A percentile compares a stretch with the other conserved stretches of the same genome.
These are phyloP conservation scores for Suillus ampliporus DNA, from an alignment of 768 basidiomycete species.

Conservation along the genomic window DNA sequence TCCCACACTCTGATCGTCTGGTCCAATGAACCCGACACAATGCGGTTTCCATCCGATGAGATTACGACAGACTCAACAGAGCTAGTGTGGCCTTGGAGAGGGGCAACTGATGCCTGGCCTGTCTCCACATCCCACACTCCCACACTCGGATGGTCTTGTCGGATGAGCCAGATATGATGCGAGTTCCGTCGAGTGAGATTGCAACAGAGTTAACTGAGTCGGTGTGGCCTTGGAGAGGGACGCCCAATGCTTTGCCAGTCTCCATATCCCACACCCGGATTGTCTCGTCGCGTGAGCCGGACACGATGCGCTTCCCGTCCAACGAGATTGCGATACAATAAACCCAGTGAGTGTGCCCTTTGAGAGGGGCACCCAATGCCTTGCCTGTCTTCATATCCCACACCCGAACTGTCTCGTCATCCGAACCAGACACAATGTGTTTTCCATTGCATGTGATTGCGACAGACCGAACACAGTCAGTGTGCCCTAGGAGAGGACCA, in stretches of 20 bases:
- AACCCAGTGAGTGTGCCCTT: background rate
- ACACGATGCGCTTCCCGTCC: constrained; percentile 8
- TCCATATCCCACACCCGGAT: constrained; percentile 7
- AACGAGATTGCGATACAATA: background rate
- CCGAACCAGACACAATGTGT: constrained; percentile 4
- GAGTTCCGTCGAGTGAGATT: constrained; percentile 9
- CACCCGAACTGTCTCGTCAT: background rate
- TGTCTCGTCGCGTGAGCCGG: constrained; percentile 3
- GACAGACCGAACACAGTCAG: background rate
- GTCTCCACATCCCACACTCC: constrained; percentile 9
- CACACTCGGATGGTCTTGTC: constrained; percentile 10
- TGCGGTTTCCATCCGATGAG: constrained; percentile 17
- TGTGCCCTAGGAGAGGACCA: background rate
- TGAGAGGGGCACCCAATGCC: background rate
- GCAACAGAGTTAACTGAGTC: background rate
- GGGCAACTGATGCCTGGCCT: background rate
- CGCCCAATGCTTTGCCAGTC: background rate
- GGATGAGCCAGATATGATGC: constrained; percentile 4
- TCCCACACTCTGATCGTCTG: constrained; percentile 4
- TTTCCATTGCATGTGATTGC: background rate
- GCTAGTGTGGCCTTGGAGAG: constrained; percentile 6
- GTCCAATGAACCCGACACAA: constrained; percentile 7
- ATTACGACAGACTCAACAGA: constrained; percentile 17
- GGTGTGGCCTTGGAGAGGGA: background rate
- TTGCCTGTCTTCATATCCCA: constrained; percentile 1